Base-by-base conservation (phyloP, 176 grass and related monocot genomes). In the Tuctoria greenei region DNA sequence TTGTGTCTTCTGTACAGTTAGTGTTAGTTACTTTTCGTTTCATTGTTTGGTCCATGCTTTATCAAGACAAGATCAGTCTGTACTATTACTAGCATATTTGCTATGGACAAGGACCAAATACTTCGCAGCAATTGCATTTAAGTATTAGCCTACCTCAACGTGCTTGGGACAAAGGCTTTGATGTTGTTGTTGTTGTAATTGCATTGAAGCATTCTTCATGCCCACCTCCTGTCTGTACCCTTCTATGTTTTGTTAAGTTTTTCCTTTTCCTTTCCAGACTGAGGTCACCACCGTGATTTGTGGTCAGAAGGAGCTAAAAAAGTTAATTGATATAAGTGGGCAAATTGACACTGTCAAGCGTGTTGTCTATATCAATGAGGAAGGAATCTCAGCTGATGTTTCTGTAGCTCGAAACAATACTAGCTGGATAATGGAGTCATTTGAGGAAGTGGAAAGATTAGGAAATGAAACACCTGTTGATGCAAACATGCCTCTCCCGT, bases 271-370 rank as follows among this genome's bases (percentile, higher is more conserved):
- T 83, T 41, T 71, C 73, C 88, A 98, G 95, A 94, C 95, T 64
- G 95, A 98, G 72, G 95, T 92, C 18, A 84, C 91, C 27, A 99
- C 95, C 77, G 80, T 99, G 13, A 75, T 99, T 67, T 99, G 95
- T 74, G 91, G 95, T 54, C 87, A 60, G 31, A 95, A 95, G 70
- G 95, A 98, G 88, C 72, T 98, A 6, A 95, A 99, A 64, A 95
- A 95, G 77, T 73, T 99, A 86, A 84, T 95, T 84, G 79, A 90
- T 79, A 90, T 95, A 88, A 88, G 86, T 73, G 74, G 55, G 72
- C 95, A 92, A 75, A 89, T 98, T 77, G 82, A 86, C 37, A 92
- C 76, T 65, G 86, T 98, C 38, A 95, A 84, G 47, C 82, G 61
- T 51, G 91, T 95, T 50, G 86, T 98, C 64, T 98, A 92, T 80